Base-by-base conservation (phyloP, 305 asterid genomes). In the Vinca major region DNA sequence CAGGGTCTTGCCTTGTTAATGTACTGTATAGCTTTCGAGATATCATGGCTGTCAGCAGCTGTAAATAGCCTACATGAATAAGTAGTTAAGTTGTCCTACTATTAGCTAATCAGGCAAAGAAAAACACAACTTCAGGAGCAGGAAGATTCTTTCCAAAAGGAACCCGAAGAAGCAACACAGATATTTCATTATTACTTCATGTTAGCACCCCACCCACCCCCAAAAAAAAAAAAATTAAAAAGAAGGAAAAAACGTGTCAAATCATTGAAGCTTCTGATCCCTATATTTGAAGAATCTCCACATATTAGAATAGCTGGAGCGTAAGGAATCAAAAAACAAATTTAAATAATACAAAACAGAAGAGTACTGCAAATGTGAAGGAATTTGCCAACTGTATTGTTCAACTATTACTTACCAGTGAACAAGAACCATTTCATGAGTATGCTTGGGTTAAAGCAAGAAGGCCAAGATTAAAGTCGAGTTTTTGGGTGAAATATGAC, bases 21-120 rank as follows among this genome's bases (percentile, higher is more conserved):
- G 72, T 74, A 88, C 66, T 86, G 89, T 71, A 91, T 80, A 77
- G 88, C 91, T 75, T 91, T 84, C 84, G 88, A 89, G 82, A 91
- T 72, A 87, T 94, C 99, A 84, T 91, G 96, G 71, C 99, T 94
- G 75, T 94, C 99, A 85, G 97, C 97, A 80, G 99, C 97, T 75
- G 99, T 83, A 89, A 94, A 94, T 79, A 94, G 85, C 97, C 99
- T 94, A 86, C 95, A 94, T 76, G 83, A 78, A 85, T 80, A 80
- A 82, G 80, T 75, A 76, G 78, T 84, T 80, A 85, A 70, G 69
- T 69, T 56, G 73, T 69, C 82, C 88, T 74, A 72, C 76, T 53
- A 84, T 91, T 83, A 85, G 88, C 82, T 80, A 79, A 73, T 71
- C 78, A 82, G 75, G 78, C 77, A 81, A 71, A 70, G 8, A 62